Evolutionary conservation across 2,329 filamentous ascomycete genomes (phyloP), one percentile per base, ranked within the genome.

Genomic region (Colletotrichum sp.): DNA sequence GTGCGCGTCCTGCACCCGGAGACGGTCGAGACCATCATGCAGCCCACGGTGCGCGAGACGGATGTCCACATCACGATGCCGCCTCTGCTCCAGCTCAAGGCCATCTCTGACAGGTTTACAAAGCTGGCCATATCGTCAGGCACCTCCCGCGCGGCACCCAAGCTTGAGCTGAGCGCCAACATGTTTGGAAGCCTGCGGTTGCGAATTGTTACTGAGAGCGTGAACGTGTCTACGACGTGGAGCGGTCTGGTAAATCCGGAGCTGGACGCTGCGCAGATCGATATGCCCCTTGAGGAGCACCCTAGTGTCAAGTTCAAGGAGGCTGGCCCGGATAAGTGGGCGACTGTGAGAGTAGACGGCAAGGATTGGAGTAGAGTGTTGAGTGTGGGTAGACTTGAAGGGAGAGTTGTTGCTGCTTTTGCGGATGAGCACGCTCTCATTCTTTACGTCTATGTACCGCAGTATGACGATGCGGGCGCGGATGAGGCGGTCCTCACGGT

Each of bases 301-400:
- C 96, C 96, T 0, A 96, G 93, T 83, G 95, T 95, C 68, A 90
- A 89, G 75, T 96, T 98, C 89, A 92, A 92, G 79, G 91, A 93
- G 69, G 93, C 92, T 24, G 95, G 95, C 16, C 95, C 96, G 16
- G 93, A 95, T 77, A 93, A 92, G 62, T 99, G 96, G 95, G 95
- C 96, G 2, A 95, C 92, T 28, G 96, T 99, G 44, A 90, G 95
- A 69, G 96, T 99, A 28, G 97, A 99, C 85, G 97, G 96, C 39
- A 94, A 93, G 83, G 97, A 99, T 83, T 99, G 97, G 96, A 95
- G 95, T 36, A 92, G 92, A 79, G 96, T 99, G n/a, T 88, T 99
- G 79, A 98, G 95, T 83, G 96, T 99, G 15, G 96, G 96, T 2
- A 90, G 96, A 67, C 87, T 99, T 34, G 96, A 97, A 80, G 96